phyloP scores from a whole-genome alignment of 169 alveolate genomes.

The Fabrea salina region DNA sequence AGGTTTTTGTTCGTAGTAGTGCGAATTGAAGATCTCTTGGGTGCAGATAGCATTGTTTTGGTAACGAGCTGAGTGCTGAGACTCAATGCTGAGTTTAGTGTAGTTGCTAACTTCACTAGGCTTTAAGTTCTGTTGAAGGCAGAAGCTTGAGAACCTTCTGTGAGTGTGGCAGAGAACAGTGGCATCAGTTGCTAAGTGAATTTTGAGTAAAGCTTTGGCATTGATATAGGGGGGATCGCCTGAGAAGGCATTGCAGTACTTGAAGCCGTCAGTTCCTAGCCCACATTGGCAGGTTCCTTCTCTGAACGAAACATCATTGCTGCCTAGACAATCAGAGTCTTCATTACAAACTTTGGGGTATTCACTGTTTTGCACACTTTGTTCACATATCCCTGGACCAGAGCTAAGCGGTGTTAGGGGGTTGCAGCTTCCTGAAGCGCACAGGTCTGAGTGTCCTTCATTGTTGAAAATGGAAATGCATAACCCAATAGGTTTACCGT shows the following conservation, averaged over 20 bases:
- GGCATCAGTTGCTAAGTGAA: not conserved
- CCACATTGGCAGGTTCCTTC: not conserved
- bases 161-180: slow-evolving; percentile 1
- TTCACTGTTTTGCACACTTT: not conserved
- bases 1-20: not conserved
- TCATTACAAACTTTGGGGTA: not conserved
- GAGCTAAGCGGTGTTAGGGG: not conserved
- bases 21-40: not conserved
- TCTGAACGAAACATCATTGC: not conserved
- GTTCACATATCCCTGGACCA: slow-evolving; percentile 10
- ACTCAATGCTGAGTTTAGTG: not conserved
- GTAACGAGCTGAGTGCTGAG: slow-evolving; percentile 6
- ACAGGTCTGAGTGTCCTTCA: not conserved
- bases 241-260: not conserved
- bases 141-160: not conserved
- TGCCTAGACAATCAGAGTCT: slow-evolving; percentile 1
- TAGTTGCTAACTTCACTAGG: not conserved
- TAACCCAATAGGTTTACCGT: not conserved
- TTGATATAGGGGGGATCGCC: not conserved
- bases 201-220: not conserved
- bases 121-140: not conserved
- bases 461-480: not conserved
- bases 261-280: not conserved
- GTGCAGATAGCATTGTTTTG: slow-evolving; percentile 8
- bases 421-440: not conserved